phyloP scores from a whole-genome alignment of 345 rosid genomes.

The Citrus maxima region DNA sequence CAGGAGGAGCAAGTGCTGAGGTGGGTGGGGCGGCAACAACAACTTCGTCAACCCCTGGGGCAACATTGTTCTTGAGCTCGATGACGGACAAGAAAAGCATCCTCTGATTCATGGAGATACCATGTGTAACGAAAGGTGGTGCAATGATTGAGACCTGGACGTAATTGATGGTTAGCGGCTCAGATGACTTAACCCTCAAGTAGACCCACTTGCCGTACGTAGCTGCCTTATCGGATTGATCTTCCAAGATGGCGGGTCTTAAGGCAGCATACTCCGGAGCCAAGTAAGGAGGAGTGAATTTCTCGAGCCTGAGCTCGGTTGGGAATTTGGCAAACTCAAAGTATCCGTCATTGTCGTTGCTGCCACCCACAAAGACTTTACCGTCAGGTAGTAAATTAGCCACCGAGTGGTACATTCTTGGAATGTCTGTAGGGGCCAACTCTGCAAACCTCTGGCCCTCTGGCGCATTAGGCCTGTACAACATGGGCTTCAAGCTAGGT shows the following conservation, averaged over 20 bases:
- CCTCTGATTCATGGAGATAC: slow-evolving; percentile 75
- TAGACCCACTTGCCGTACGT: slow-evolving; percentile 24
- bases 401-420: slow-evolving; percentile 74
- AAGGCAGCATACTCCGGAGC: slow-evolving; percentile 25
- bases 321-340: slow-evolving; percentile 48
- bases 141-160: slow-evolving; percentile 45
- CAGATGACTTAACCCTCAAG: slow-evolving; percentile 18
- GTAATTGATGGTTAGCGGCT: neutral
- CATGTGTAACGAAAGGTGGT: slow-evolving; percentile 71
- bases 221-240: slow-evolving; percentile 2
- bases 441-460: slow-evolving; percentile 29
- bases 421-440: slow-evolving; percentile 35
- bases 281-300: slow-evolving; percentile 73
- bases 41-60: slow-evolving; percentile 12
- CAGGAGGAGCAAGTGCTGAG: slow-evolving; percentile 54
- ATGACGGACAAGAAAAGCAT: slow-evolving; percentile 30
- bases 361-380: slow-evolving; percentile 58
- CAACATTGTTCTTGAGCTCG: slow-evolving; percentile 3
- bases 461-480: slow-evolving; percentile 37
- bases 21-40: slow-evolving; percentile 33
- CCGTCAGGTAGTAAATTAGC: slow-evolving; percentile 64
- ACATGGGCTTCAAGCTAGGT: slow-evolving; percentile 54
- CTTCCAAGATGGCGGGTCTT: slow-evolving; percentile 30
- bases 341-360: slow-evolving; percentile 78
- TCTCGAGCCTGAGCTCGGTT: slow-evolving; percentile 69